phyloP scores from a whole-genome alignment of 78 protist genomes.

The Cavenderia fasciculata region DNA sequence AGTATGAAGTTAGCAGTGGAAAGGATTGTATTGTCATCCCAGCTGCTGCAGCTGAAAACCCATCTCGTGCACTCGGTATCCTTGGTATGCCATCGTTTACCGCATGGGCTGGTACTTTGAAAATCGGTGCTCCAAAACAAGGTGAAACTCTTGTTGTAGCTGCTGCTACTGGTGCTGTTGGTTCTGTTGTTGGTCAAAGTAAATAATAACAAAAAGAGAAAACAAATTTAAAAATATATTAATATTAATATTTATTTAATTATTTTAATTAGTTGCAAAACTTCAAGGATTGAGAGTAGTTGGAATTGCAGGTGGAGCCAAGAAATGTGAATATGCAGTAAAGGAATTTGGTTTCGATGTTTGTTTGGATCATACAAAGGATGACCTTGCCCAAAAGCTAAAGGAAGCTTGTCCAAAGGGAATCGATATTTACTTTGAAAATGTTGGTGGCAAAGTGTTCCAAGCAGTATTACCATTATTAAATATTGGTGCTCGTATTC shows the following conservation, averaged over 20 bases:
- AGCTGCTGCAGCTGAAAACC: background rate
- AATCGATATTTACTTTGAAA: constrained; percentile 81
- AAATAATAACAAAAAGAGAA: too few relatives aligned
- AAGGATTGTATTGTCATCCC: background rate
- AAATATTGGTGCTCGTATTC: constrained; percentile 18
- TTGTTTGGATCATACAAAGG: constrained; percentile 72
- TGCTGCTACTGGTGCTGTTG: constrained; percentile 82
- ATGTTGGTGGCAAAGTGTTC: constrained; percentile 83
- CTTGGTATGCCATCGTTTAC: constrained; percentile 79
- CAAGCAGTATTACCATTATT: constrained; percentile 61
- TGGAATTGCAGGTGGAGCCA: constrained; percentile 77
- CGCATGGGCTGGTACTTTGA: constrained; percentile 54
- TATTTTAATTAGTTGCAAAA: constrained; percentile 54
- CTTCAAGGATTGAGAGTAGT: constrained; percentile 60
- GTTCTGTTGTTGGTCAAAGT: constrained; percentile 23
- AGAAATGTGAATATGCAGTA: constrained; percentile 38
- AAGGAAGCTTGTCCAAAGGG: constrained; percentile 57
- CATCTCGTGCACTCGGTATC: background rate
- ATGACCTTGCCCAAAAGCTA: background rate
- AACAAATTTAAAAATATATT: too few relatives aligned
- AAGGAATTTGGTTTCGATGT: constrained; percentile 72
- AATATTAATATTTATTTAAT: background rate
- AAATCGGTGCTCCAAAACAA: constrained; percentile 77
- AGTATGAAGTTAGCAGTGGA: background rate
- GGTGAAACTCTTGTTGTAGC: constrained; percentile 77